Evolutionary conservation across 148 eudicot genomes (phyloP).

Genomic region (Rhododendron henanense): DNA sequence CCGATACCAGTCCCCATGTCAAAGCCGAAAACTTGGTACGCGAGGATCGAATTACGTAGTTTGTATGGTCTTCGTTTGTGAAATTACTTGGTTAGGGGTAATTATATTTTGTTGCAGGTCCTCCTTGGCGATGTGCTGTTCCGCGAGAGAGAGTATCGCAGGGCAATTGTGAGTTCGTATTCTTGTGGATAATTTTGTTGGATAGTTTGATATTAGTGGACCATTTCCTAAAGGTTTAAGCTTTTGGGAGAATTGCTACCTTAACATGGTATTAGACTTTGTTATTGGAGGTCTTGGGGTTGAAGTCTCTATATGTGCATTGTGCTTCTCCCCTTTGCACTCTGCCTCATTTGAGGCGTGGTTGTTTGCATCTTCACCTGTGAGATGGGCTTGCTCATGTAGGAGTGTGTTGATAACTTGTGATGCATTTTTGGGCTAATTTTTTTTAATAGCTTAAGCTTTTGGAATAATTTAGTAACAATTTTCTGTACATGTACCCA

Average conservation of each 20-base stretch:
- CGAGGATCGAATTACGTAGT: background rate
- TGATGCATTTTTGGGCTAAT: background rate
- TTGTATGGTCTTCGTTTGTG: background rate
- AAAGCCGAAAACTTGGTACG: conserved; percentile 87
- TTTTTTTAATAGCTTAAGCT: background rate
- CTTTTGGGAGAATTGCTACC: background rate
- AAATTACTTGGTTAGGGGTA: background rate
- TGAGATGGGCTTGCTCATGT: background rate
- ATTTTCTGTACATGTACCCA: background rate
- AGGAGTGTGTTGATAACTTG: background rate
- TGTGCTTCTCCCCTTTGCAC: background rate
- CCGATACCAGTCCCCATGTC: conserved; percentile 55
- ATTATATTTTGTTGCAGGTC: conserved; percentile 35
- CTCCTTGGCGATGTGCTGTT: conserved; percentile 84
- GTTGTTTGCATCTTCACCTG: background rate
- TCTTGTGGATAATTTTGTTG: background rate
- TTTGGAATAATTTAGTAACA: background rate
- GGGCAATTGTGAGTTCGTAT: conserved; percentile 74
- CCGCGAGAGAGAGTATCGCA: conserved; percentile 66
- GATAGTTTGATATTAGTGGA: background rate
- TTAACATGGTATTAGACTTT: background rate
- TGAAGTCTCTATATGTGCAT: background rate
- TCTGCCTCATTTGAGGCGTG: background rate
- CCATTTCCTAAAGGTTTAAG: background rate
- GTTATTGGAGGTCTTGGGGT: background rate